These are phyloP conservation scores for Colletotrichum phormii DNA, from an alignment of 2,329 filamentous ascomycete species.

Conservation along the genomic window DNA sequence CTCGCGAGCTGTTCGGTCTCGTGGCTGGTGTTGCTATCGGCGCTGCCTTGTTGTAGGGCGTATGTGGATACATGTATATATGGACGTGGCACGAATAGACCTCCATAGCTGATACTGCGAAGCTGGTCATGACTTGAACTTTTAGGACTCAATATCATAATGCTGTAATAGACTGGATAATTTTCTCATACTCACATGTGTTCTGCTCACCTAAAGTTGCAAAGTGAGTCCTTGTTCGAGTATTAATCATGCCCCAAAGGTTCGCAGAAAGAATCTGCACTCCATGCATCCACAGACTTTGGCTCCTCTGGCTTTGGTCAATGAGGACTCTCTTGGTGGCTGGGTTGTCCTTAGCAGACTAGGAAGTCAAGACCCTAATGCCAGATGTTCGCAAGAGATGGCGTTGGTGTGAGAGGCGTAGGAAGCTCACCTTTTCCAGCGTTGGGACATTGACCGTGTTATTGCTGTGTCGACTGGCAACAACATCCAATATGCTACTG, in stretches of 20 bases:
- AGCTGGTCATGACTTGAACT: background rate
- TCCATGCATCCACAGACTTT: too few relatives aligned
- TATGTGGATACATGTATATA: background rate
- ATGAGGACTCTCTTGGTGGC: too few relatives aligned
- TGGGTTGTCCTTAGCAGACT: too few relatives aligned
- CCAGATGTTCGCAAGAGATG: too few relatives aligned
- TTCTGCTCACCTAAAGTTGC: background rate
- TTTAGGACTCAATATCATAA: background rate
- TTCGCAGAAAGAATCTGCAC: too few relatives aligned
- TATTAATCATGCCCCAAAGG: too few relatives aligned
- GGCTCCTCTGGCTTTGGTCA: too few relatives aligned
- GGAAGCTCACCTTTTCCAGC: background rate
- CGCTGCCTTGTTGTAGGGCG: constrained; percentile 11
- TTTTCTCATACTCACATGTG: background rate
- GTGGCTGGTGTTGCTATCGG: constrained; percentile 12
- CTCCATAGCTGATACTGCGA: background rate
- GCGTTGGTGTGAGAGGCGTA: too few relatives aligned
- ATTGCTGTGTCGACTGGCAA: background rate
- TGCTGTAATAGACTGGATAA: background rate
- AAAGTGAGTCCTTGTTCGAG: too few relatives aligned
- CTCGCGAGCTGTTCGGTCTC: constrained; percentile 8
- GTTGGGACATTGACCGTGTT: background rate
- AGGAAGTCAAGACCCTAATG: too few relatives aligned
- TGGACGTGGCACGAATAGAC: background rate
- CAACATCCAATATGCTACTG: background rate